Evolutionary conservation across 345 rosid species (phyloP), one percentile per base, ranked within the genome.

Genomic region (Raphanus sativus): DNA sequence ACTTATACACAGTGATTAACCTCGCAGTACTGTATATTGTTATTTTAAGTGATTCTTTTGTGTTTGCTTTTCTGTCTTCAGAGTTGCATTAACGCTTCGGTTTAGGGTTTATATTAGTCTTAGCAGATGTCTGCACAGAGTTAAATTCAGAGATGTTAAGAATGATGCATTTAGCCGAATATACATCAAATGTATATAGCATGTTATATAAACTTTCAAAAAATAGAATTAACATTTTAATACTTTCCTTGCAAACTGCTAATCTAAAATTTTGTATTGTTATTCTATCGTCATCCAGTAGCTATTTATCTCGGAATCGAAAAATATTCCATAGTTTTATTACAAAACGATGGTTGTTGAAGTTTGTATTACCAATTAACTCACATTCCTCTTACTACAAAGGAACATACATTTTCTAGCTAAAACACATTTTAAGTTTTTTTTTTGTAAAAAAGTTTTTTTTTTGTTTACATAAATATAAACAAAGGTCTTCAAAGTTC

Each of bases 21-120:
- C 67, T 77, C 81, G 56, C 15, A 55, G 48, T 77, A 70, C 75
- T 77, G 36, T 64, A 26, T 76, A 26, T 76, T 50, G 25, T 8
- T 16, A 8, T 8, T 21, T 21, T 15, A 76, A 34, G 45, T 26
- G 25, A 76, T 69, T 34, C 5, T 70, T 48, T 67, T 66, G 4
- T 40, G 11, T 38, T 8, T 36, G 42, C 42, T 36, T 36, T 8
- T 11, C 8, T 67, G 5, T 8, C 25, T 48, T 60, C 4, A 75
- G 21, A 21, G 21, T 75, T 67, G 59, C 67, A 56, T 45, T 42
- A 42, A 59, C 73, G 16, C 30, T 58, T 58, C 3, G 74, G 69
- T 61, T 50, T 76, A 62, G 45, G 65, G 62, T 33, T 48, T 13
- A 36, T 12, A 21, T 21, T 21, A 21, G 21, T 21, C 21, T 21